phyloP scores from a whole-genome alignment of 352 stramenopile genomes.

The Aphanomyces astaci region DNA sequence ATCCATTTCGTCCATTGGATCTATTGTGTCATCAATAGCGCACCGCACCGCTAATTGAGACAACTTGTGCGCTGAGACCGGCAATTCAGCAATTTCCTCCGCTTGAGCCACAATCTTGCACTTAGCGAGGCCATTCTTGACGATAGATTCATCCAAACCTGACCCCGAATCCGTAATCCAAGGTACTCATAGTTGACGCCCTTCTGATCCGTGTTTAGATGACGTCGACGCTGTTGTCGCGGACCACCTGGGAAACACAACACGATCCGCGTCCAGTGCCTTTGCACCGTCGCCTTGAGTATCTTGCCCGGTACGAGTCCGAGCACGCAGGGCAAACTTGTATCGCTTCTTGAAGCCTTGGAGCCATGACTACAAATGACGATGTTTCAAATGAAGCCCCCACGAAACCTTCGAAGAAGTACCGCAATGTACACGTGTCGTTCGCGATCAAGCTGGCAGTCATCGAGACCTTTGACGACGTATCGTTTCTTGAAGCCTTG shows the following conservation, averaged over 20 bases:
- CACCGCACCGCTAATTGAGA: background rate
- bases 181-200: conserved; percentile 29
- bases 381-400: too few relatives aligned
- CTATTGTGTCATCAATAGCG: background rate
- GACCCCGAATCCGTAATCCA: too few relatives aligned
- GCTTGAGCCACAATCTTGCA: too few relatives aligned
- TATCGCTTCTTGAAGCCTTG: conserved; percentile 12
- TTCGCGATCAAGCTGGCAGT: background rate
- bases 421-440: background rate
- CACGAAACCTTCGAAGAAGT: background rate
- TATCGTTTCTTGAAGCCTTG: too few relatives aligned
- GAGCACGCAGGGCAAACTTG: background rate
- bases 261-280: background rate
- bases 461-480: background rate
- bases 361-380: too few relatives aligned
- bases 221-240: background rate
- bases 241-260: background rate
- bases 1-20: too few relatives aligned
- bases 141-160: too few relatives aligned
- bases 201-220: conserved; percentile 23
- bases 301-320: background rate
- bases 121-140: too few relatives aligned
- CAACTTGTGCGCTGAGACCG: background rate
- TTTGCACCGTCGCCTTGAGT: background rate
- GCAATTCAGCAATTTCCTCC: background rate